Base-by-base conservation (phyloP, 495 filamentous ascomycete species). In the Annulohypoxylon moriforme region DNA sequence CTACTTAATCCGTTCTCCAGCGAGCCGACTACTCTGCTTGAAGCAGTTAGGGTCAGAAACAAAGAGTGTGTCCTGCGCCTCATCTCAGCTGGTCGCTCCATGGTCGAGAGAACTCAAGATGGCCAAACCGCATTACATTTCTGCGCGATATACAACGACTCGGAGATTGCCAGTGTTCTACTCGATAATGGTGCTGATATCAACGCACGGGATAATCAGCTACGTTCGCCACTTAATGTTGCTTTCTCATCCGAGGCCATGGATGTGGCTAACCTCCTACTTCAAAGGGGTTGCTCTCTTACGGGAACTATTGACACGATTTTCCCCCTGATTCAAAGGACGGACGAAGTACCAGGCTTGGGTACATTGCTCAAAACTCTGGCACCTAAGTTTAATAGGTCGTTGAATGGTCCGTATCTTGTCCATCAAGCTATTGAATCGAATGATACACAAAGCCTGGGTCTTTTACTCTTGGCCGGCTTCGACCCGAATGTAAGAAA, bases 41-140 rank as follows among this genome's bases (percentile, higher is more conserved):
- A 67, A 52, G 64, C 64, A 16, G 69, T 68, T 20, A 62, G 68
- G 47, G 60, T 65, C 1, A 59, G 69, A 16, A 58, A 69, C n/a
- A 36, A 60, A 10, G 64, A 72, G 18, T 38, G 40, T 13, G 65
- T 69, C 8, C 10, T 59, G 4, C 49, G 50, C 18, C 56, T 72
- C 36, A 42, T 75, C 31, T 64, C 60, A 13, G 25, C 47, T 2
- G 73, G 73, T 11, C 58, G 33, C 14, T 60, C 69, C 8, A 62
- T 65, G 14, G 31, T 27, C 7, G 64, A 57, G 24, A 76, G 61
- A 25, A 29, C 53, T 4, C 57, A 59, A 18, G 65, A 73, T 18
- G 75, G 73, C 4, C 69, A 69, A 38, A 75, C 75, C 10, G 69
- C 52, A n/a, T 67, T 77, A 29, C 75, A 77, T 50, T 71, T 70